Evolutionary conservation across 768 basidiomycete genomes (phyloP), one percentile per base, ranked within the genome.

Genomic region (Tricholoma terreum): DNA sequence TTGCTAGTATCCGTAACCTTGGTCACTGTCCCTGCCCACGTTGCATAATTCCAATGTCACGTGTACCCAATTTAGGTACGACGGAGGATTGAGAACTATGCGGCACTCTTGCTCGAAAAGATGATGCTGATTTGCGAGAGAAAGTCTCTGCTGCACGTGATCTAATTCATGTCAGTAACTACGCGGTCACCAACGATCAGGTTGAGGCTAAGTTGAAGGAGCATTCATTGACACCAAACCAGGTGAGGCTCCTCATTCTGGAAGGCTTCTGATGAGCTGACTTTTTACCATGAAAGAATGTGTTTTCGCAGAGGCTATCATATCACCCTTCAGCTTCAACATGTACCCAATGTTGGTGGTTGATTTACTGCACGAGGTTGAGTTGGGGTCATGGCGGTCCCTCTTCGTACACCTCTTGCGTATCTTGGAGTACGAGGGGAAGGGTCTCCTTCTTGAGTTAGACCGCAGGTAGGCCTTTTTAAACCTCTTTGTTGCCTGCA

Each of bases 361-460:
- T n/a, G 75, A 78, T 52, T 50, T 75, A 1, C 59, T 78, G 61
- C 77, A 77, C 52, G 75, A 77, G 54, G 59, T 74, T 51, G 72
- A 76, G 40, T 58, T 76, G 0, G 74, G 77, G 0, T 66, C 72
- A 4, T 77, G 73, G 72, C 76, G 75, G 48, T 60, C 64, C 1
- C 35, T 75, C 0, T 63, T 76, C 11, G 67, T 55, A 0, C 76
- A 78, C 40, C 67, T 77, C 1, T 64, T 76, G 6, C 67, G 68
- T 0, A 65, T 77, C 12, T 54, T 77, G 11, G 48, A 73, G 15
- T 4, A 17, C n/a, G 38, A 15, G n/a, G 38, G 38, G 4, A n/a
- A n/a, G n/a, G n/a, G n/a, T n/a, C n/a, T n/a, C n/a, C n/a, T 17
- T 40, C 38, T n/a, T 30, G 65, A 66, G 40, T 54, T 73, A 12